phyloP scores from a whole-genome alignment of 1,284 basidiomycete species.

The Ustilago shanxiensis region DNA sequence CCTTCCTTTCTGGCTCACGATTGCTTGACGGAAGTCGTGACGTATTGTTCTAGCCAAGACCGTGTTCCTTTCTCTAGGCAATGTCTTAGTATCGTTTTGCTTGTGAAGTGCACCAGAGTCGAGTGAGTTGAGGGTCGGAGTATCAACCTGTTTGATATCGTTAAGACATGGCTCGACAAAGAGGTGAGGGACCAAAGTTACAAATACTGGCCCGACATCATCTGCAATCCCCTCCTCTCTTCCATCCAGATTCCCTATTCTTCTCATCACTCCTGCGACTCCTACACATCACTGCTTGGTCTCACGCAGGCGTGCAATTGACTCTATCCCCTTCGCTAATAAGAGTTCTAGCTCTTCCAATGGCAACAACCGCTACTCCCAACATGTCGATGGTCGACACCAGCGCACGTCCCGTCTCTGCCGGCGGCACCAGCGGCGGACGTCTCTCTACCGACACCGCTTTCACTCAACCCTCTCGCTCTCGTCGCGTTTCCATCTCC shows the following conservation, averaged over 20 bases:
- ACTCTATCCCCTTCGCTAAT: background rate
- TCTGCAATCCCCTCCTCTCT: background rate
- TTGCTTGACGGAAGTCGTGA: background rate
- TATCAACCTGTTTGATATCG: constrained; percentile 1
- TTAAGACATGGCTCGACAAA: background rate
- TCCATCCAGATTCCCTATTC: background rate
- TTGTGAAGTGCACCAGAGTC: background rate
- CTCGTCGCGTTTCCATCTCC: constrained; percentile 3
- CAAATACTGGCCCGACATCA: background rate
- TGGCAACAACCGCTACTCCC: background rate
- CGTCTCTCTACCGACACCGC: constrained; percentile 36
- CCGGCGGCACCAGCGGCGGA: constrained; percentile 6
- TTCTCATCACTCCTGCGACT: background rate
- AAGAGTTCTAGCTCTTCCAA: background rate
- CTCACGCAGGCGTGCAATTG: background rate
- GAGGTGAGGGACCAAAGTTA: background rate
- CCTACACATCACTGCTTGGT: background rate
- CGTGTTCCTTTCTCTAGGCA: background rate
- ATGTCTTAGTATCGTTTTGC: background rate
- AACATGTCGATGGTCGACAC: constrained; percentile 22
- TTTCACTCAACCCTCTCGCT: constrained; percentile 1
- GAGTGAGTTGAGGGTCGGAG: too few relatives aligned
- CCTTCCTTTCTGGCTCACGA: too few relatives aligned
- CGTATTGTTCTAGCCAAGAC: constrained; percentile 4
- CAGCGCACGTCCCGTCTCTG: background rate